Evolutionary conservation across 768 basidiomycete genomes (phyloP), one percentile per base, ranked within the genome.

Genomic region (Suillus spraguei): DNA sequence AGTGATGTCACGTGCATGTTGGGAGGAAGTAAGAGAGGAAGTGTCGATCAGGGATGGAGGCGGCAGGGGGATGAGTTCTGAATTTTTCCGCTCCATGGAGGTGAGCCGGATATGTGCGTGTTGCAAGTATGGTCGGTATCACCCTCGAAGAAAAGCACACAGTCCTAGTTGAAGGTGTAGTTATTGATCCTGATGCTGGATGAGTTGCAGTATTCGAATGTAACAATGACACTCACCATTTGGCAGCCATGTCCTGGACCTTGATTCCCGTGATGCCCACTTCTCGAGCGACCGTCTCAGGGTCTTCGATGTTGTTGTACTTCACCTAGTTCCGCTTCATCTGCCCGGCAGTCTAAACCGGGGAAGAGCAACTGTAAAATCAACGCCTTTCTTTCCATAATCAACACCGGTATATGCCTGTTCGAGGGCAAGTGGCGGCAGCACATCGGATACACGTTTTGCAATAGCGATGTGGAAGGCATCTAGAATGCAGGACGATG

Each of bases 221-320:
- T 36, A 28, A 64, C 32, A 61, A 60, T 52, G 44, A 13, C 36
- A 61, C 85, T 52, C 66, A 95, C 95, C 95, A 82, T 75, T 94
- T 97, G 16, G 94, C 94, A 49, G 91, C 85, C 94, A 97, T 95
- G 73, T 97, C 95, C 77, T 99, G 97, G 64, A 99, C 95, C 81
- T 98, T 99, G 68, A 99, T 90, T 3, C 94, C 95, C 0, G 94
- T 91, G 70, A 97, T 95, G 22, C 87, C 94, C 9, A n/a, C n/a
- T n/a, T n/a, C n/a, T n/a, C n/a, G n/a, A 89, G 88, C 32, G 97
- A 79, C 61, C n/a, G n/a, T n/a, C n/a, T n/a, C n/a, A n/a, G n/a
- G n/a, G n/a, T n/a, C n/a, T n/a, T n/a, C n/a, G n/a, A n/a, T n/a
- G n/a, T n/a, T n/a, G n/a, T n/a, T n/a, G n/a, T n/a, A n/a, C n/a